A percentile compares a stretch with the other conserved stretches of the same genome.
Conservation (phyloP, 2,329 filamentous ascomycete genomes). For the Arthrobotrys iridis region DNA sequence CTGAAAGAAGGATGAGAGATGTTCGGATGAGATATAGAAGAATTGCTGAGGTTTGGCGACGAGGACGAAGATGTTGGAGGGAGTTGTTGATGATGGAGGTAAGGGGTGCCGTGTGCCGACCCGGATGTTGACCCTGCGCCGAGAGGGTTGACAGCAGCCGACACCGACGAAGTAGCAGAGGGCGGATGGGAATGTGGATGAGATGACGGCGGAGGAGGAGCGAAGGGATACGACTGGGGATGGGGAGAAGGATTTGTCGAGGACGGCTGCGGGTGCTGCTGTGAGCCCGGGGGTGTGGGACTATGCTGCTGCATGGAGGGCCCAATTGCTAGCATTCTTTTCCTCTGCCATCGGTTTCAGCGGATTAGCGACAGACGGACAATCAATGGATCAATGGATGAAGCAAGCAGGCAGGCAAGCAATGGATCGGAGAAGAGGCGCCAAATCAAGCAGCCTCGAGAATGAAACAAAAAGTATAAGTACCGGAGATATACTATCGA, state of each 20-base stretch:
- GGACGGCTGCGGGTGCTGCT: conserved; percentile 41
- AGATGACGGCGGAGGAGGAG: conserved; percentile 15
- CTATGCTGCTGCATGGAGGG: conserved; percentile 54
- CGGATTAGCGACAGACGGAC: not conserved
- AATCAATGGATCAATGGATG: not conserved
- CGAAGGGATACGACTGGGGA: conserved; percentile 41
- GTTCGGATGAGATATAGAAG: conserved; percentile 44
- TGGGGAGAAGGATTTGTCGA: conserved; percentile 45
- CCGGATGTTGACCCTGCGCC: conserved; percentile 4
- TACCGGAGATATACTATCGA: conserved; percentile 43
- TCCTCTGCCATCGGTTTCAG: conserved; percentile 15
- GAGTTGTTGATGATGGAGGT: conserved; percentile 45
- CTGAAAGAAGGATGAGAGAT: conserved; percentile 35
- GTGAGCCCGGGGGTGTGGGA: conserved; percentile 47
- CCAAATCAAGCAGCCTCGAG: not conserved
- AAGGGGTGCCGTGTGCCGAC: conserved; percentile 38
- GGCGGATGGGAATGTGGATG: conserved; percentile 33
- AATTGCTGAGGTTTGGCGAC: conserved; percentile 46
- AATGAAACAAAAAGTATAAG: not conserved
- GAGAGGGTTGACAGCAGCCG: conserved; percentile 24
- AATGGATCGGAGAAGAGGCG: too few species aligned
- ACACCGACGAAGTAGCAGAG: conserved; percentile 18
- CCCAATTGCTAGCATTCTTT: conserved; percentile 54
- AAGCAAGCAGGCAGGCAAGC: not conserved
- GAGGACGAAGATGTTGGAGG: conserved; percentile 34